Conservation (phyloP, 106 monocot genomes). For the Dioscorea zingiberensis region DNA sequence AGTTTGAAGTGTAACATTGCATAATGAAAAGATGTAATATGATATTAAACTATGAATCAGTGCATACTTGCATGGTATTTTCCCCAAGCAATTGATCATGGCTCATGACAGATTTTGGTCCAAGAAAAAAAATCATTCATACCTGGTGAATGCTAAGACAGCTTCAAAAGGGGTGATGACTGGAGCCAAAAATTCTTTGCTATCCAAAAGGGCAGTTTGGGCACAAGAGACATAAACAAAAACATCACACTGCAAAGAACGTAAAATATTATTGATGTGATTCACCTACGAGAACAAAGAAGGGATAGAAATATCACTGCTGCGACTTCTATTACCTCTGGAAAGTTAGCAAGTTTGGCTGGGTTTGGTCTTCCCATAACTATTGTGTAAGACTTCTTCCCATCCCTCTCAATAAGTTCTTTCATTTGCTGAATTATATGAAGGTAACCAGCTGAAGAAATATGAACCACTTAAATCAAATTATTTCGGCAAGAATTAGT, state of each 20-base stretch:
- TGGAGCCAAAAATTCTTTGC: conserved; percentile 92
- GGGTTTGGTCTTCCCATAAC: conserved; percentile 92
- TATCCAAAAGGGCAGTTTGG: conserved; percentile 94
- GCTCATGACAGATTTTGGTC: too few species aligned
- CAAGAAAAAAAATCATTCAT: conserved; percentile 5
- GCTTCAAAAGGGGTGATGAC: conserved; percentile 98
- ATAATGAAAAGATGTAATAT: too few species aligned
- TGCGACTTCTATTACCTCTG: conserved; percentile 52
- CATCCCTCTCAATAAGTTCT: conserved; percentile 71
- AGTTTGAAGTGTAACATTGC: too few species aligned
- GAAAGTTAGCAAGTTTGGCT: conserved; percentile 95
- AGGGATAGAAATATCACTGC: not conserved
- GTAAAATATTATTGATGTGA: not conserved
- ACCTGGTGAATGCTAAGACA: conserved; percentile 75
- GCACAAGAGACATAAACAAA: conserved; percentile 96
- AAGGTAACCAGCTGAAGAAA: conserved; percentile 77
- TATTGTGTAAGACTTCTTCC: conserved; percentile 82
- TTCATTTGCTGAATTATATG: conserved; percentile 82
- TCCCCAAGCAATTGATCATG: too few species aligned
- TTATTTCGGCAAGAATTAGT: not conserved
- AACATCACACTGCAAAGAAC: conserved; percentile 71
- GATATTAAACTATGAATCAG: too few species aligned
- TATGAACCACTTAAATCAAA: not conserved
- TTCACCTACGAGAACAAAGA: not conserved
- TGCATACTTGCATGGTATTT: too few species aligned